Conservation (phyloP, 2,329 filamentous ascomycete genomes). For the Esteya vermicola region DNA sequence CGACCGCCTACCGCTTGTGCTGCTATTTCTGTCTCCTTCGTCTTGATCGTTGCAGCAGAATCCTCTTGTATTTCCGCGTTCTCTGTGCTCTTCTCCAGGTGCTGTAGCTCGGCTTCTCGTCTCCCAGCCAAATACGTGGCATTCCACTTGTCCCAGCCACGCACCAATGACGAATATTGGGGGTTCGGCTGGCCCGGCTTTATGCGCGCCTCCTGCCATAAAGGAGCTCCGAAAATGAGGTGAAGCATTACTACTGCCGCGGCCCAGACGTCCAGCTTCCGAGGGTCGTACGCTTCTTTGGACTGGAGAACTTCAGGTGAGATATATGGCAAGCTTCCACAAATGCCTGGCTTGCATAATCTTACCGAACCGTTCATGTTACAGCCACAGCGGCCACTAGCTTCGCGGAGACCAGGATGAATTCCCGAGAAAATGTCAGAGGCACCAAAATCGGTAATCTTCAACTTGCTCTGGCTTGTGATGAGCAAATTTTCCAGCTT, state of each 20-base stretch:
- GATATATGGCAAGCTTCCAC: constrained; percentile 75
- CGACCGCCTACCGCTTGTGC: no score
- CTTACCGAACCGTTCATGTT: constrained; percentile 57
- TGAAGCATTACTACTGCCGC: constrained; percentile 72
- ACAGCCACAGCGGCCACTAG: constrained; percentile 58
- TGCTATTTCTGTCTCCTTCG: no score
- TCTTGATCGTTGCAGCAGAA: not conserved
- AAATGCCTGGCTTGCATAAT: constrained; percentile 64
- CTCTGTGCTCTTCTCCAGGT: constrained; percentile 47
- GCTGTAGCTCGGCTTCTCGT: constrained; percentile 22
- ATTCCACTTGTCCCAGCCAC: constrained; percentile 57
- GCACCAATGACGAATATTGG: constrained; percentile 51
- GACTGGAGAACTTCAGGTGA: constrained; percentile 71
- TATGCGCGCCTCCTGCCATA: constrained; percentile 57
- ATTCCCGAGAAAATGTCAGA: constrained; percentile 74
- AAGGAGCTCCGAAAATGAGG: constrained; percentile 54
- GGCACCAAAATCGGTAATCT: constrained; percentile 86
- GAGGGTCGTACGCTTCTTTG: constrained; percentile 52
- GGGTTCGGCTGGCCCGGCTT: constrained; percentile 23
- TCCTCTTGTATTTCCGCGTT: constrained; percentile 2
- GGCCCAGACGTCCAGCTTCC: constrained; percentile 74
- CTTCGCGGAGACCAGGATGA: constrained; percentile 62
- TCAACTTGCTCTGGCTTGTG: constrained; percentile 65
- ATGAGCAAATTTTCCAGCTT: constrained; percentile 81
- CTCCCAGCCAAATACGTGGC: constrained; percentile 27